These are phyloP conservation scores for Alternaria triticimaculans DNA, from an alignment of 2,329 filamentous ascomycete genomes.

Conservation along the genomic window DNA sequence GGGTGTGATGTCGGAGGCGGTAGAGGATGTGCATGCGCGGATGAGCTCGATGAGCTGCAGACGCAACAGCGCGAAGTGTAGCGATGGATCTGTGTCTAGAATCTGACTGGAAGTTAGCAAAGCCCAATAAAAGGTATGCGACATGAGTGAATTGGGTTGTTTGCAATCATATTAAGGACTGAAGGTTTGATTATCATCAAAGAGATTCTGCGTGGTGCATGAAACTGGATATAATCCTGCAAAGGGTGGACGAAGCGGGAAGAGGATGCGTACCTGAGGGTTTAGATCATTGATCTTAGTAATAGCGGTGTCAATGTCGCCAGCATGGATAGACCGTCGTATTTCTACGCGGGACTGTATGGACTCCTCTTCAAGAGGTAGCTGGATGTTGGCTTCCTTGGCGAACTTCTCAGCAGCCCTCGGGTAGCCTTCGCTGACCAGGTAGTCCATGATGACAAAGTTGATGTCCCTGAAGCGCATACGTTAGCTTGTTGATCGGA, in stretches of 20 bases:
- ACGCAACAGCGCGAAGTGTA: constrained; percentile 89
- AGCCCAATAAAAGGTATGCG: constrained; percentile 13
- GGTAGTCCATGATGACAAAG: constrained; percentile 91
- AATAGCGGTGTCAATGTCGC: constrained; percentile 85
- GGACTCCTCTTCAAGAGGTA: constrained; percentile 72
- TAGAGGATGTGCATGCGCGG: constrained; percentile 70
- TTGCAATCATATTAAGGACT: constrained; percentile 81
- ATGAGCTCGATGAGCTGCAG: constrained; percentile 96
- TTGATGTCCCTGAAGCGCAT: constrained; percentile 80
- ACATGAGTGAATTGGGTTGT: constrained; percentile 10
- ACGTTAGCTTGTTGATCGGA: constrained; percentile 32
- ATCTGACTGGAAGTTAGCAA: constrained; percentile 65
- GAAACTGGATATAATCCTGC: constrained; percentile 96
- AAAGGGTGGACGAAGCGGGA: constrained; percentile 41
- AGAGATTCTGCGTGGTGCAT: constrained; percentile 99
- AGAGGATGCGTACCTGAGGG: constrained; percentile 73
- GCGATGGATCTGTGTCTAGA: constrained; percentile 77
- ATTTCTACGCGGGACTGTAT: constrained; percentile 84
- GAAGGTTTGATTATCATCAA: constrained; percentile 89
- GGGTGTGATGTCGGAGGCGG: constrained; percentile 74
- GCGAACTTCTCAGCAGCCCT: constrained; percentile 93
- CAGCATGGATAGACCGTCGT: constrained; percentile 81
- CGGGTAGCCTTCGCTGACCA: constrained; percentile 94
- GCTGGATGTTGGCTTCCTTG: constrained; percentile 85
- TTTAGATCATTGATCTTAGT: constrained; percentile 87